These are phyloP conservation scores for Dactylellina haptotyla DNA, from an alignment of 2,329 filamentous ascomycete genomes.

Conservation along the genomic window DNA sequence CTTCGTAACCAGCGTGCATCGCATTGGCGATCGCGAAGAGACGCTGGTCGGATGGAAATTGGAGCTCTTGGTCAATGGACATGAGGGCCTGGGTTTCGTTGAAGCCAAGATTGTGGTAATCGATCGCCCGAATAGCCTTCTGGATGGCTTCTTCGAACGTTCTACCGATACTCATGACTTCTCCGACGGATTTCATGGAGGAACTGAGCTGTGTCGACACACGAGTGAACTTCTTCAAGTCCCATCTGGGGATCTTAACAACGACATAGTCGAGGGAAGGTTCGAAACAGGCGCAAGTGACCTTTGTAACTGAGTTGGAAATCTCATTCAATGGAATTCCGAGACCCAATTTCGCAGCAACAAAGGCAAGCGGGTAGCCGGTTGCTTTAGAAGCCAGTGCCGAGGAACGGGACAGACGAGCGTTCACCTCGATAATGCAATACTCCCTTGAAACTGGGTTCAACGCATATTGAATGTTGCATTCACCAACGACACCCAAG, in stretches of 20 bases:
- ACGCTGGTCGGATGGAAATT: conserved; percentile 96
- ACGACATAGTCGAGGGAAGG: conserved; percentile 97
- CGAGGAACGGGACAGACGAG: conserved; percentile 91
- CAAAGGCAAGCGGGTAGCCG: conserved; percentile 93
- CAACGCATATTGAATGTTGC: conserved; percentile 97
- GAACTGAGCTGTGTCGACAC: conserved; percentile 96
- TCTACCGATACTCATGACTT: conserved; percentile 97
- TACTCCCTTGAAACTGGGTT: conserved; percentile 96
- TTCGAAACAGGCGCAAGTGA: conserved; percentile 97
- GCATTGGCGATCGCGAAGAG: conserved; percentile 98
- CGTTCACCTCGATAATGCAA: conserved; percentile 99
- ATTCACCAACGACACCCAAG: conserved; percentile 96
- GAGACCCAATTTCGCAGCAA: conserved; percentile 94
- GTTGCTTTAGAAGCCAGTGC: conserved; percentile 96
- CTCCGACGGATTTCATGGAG: conserved; percentile 99
- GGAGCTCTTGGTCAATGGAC: conserved; percentile 94
- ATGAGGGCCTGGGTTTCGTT: conserved; percentile 90
- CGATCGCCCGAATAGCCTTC: conserved; percentile 94
- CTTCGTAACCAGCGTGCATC: conserved; percentile 91
- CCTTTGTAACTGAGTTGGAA: conserved; percentile 92
- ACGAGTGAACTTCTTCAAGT: conserved; percentile 97
- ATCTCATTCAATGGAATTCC: conserved; percentile 96
- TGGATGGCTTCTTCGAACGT: conserved; percentile 99
- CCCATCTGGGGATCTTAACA: conserved; percentile 98
- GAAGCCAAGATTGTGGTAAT: conserved; percentile 95